Base-by-base conservation (phyloP, 345 rosid genomes). In the Noccaea caerulescens region DNA sequence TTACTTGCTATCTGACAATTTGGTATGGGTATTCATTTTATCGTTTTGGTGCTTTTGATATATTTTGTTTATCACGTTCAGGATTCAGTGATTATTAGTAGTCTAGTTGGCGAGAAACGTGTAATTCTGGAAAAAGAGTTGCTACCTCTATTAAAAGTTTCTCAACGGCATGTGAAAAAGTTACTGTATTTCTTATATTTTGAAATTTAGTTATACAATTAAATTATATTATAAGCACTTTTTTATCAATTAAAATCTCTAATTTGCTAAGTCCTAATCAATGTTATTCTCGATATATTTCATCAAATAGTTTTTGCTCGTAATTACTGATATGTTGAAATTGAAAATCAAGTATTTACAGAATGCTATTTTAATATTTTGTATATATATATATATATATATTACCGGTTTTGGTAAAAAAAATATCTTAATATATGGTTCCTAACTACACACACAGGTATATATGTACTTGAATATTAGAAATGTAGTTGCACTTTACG, bases 401-500 rank as follows among this genome's bases (percentile, higher is more conserved):
- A 11, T 51, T 53, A 53, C 5, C 36, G 18, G 3, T 7, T 51
- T 30, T 53, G 10, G 9, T 30, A 53, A 54, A 3, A 54, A 54
- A 10, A 6, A 27, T 52, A 8, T 10, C n/a, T 42, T 42, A 12
- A 4, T 42, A 4, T 42, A 12, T 3, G 7, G 14, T 42, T 42
- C 14, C 4, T 42, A 42, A 11, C 11, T 11, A 12, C 14, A 6
- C 14, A 6, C 2, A 38, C 14, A 38, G 7, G 46, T 25, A 61
- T 61, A 60, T 32, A 4, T n/a, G 58, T 37, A 37, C 70, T 52
- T 39, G 37, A 52, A 3, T 23, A 66, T 39, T 49, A 61, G 44
- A 43, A 10, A 46, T 4, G 52, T 27, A 13, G 61, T 47, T 10
- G 18, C 54, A 32, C 36, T 52, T 60, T 42, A 62, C 69, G 69